Evolutionary conservation across 2,329 filamentous ascomycete genomes (phyloP).

Genomic region (Sporothrix dimorphospora): DNA sequence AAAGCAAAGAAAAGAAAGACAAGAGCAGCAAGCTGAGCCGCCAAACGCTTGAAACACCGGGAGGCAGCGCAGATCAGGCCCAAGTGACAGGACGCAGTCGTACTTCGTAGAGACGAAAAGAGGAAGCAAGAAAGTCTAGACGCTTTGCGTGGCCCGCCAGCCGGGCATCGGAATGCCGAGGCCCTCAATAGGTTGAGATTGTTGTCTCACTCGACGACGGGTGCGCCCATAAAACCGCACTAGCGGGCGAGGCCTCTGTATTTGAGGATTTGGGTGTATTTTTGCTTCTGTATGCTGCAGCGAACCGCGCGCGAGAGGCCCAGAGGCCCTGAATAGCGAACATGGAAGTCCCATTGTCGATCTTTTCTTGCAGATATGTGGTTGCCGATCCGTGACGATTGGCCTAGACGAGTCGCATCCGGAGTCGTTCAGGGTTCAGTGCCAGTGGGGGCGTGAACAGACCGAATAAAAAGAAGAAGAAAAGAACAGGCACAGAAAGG

Average conservation of each 20-base stretch:
- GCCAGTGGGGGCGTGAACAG: neutral
- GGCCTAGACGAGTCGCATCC: slow-evolving; percentile 15
- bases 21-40: neutral
- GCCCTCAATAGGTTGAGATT: neutral
- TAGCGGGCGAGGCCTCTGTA: slow-evolving; percentile 1
- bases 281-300: neutral
- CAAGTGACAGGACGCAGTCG: neutral
- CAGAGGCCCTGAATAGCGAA: slow-evolving; percentile 13
- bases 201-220: slow-evolving; percentile 21
- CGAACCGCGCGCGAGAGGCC: neutral
- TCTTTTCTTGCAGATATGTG: slow-evolving; percentile 19
- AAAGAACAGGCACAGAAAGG: neutral
- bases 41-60: slow-evolving; percentile 10
- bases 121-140: slow-evolving; percentile 9
- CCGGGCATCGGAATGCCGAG: slow-evolving; percentile 23
- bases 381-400: slow-evolving; percentile 14
- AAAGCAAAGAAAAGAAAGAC: slow-evolving; percentile 8
- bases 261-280: neutral
- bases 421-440: neutral
- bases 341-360: slow-evolving; percentile 1
- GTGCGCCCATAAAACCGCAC: neutral
- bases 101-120: neutral
- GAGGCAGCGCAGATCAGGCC: slow-evolving; percentile 20
- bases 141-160: slow-evolving; percentile 9
- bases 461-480: slow-evolving; percentile 8